Conservation (phyloP, 108 stramenopile species). For the Cyclotella cryptica region DNA sequence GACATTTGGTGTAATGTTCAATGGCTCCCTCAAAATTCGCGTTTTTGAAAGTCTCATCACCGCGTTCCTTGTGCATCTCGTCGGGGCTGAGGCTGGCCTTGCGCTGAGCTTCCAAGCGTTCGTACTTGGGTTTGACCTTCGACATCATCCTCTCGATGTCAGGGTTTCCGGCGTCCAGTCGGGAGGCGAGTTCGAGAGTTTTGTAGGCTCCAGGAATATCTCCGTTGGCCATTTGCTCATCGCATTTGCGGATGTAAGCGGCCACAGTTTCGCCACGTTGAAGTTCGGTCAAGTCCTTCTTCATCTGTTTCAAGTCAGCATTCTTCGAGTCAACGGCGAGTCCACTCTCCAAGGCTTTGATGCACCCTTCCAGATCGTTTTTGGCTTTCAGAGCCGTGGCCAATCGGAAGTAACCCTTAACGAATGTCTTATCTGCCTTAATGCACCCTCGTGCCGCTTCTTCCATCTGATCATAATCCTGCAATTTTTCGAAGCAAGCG, state of each 20-base stretch:
- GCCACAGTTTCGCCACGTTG: slow-evolving; percentile 92
- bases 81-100: slow-evolving; percentile 77
- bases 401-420: slow-evolving; percentile 97
- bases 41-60: slow-evolving; percentile 93
- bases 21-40: slow-evolving; percentile 80
- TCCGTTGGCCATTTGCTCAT: slow-evolving; percentile 87
- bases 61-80: slow-evolving; percentile 95
- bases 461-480: slow-evolving; percentile 91
- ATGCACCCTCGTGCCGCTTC: slow-evolving; percentile 92
- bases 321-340: slow-evolving; percentile 83
- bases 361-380: slow-evolving; percentile 81
- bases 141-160: slow-evolving; percentile 88
- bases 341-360: slow-evolving; percentile 89
- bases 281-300: slow-evolving; percentile 88
- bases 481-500: slow-evolving; percentile 92
- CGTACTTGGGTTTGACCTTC: slow-evolving; percentile 91
- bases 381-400: slow-evolving; percentile 88
- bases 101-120: slow-evolving; percentile 87
- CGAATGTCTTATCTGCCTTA: slow-evolving; percentile 93
- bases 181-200: slow-evolving; percentile 89
- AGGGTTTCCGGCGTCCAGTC: slow-evolving; percentile 95
- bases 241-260: slow-evolving; percentile 81
- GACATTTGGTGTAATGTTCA: slow-evolving; percentile 92
- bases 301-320: slow-evolving; percentile 90
- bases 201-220: slow-evolving; percentile 92